A percentile compares a stretch with the other conserved stretches of the same genome.
phyloP scores from a whole-genome alignment of 176 grass and related monocot genomes.

The Cenchrus americanus region DNA sequence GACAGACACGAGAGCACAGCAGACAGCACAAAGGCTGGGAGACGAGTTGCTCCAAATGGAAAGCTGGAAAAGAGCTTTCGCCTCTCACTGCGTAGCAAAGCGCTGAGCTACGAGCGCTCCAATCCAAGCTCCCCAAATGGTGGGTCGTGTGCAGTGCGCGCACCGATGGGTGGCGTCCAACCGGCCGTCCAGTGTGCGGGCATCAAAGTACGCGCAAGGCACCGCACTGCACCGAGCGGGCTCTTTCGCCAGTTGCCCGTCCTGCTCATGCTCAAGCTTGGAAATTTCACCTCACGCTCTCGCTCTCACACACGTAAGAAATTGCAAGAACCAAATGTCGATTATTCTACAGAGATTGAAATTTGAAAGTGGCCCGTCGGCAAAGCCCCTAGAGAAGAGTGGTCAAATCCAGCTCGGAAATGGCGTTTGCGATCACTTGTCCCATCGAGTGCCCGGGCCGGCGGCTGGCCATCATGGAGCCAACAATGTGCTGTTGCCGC shows the following conservation, averaged over 20 bases:
- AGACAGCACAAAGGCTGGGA: too few relatives aligned
- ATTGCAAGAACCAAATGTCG: too few relatives aligned
- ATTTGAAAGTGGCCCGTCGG: too few relatives aligned
- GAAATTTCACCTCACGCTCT: not conserved
- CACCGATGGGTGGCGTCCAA: too few relatives aligned
- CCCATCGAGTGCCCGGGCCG: not conserved
- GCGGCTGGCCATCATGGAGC: not conserved
- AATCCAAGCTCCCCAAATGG: not conserved
- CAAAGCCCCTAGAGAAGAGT: too few relatives aligned
- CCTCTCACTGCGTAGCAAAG: not conserved
- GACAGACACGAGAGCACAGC: not conserved
- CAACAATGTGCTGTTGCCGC: not conserved
- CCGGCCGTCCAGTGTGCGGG: not conserved
- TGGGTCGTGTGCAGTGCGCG: slow-evolving; percentile 1
- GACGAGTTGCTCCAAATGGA: slow-evolving; percentile 34
- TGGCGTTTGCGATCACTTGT: slow-evolving; percentile 6
- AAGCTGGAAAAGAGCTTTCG: slow-evolving; percentile 30
- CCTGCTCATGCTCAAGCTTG: not conserved
- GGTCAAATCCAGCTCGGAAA: not conserved
- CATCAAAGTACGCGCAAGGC: slow-evolving; percentile 37
- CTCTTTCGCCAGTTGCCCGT: not conserved
- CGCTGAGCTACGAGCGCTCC: not conserved
- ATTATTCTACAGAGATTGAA: too few relatives aligned
- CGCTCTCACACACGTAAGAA: too few relatives aligned
- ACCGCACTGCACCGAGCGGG: not conserved